Conservation (phyloP, 1,284 basidiomycete genomes). For the Boletus albobrunnescens region DNA sequence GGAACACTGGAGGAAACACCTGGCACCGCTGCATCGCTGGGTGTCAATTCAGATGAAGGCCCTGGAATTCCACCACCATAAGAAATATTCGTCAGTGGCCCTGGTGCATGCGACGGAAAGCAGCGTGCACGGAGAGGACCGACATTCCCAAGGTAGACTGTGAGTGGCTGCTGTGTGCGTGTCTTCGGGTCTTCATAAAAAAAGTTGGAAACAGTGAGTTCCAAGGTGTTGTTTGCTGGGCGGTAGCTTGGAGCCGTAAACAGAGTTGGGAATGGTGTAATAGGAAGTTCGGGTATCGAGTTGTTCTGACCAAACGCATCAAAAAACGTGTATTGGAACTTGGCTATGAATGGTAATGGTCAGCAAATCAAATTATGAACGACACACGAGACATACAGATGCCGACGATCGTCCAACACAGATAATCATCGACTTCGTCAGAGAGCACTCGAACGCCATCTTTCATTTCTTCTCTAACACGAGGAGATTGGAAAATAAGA, state of each 20-base stretch:
- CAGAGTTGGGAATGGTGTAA: constrained; percentile 86
- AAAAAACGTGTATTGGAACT: constrained; percentile 93
- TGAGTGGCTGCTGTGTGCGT: constrained; percentile 61
- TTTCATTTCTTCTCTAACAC: constrained; percentile 69
- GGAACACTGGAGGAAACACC: constrained; percentile 28
- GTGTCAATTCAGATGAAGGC: constrained; percentile 28
- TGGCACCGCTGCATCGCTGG: constrained; percentile 33
- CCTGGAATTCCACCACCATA: constrained; percentile 44
- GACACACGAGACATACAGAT: constrained; percentile 58
- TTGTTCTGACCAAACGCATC: constrained; percentile 80
- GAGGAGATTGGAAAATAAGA: constrained; percentile 70
- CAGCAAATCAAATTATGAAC: constrained; percentile 15
- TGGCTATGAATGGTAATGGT: constrained; percentile 47
- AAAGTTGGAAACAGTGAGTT: constrained; percentile 82
- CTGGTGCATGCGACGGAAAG: constrained; percentile 64
- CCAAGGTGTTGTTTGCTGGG: constrained; percentile 67
- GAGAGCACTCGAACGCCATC: constrained; percentile 65
- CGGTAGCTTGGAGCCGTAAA: constrained; percentile 78
- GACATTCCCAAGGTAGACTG: constrained; percentile 85
- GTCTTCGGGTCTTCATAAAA: constrained; percentile 71
- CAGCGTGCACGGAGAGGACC: constrained; percentile 75
- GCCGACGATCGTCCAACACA: constrained; percentile 94
- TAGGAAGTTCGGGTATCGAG: constrained; percentile 69
- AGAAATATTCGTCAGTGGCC: constrained; percentile 57
- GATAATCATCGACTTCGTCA: constrained; percentile 90